Evolutionary conservation across 805 yeast species (phyloP), one percentile per base, ranked within the genome.

Genomic region (Myxozyma sirexii): DNA sequence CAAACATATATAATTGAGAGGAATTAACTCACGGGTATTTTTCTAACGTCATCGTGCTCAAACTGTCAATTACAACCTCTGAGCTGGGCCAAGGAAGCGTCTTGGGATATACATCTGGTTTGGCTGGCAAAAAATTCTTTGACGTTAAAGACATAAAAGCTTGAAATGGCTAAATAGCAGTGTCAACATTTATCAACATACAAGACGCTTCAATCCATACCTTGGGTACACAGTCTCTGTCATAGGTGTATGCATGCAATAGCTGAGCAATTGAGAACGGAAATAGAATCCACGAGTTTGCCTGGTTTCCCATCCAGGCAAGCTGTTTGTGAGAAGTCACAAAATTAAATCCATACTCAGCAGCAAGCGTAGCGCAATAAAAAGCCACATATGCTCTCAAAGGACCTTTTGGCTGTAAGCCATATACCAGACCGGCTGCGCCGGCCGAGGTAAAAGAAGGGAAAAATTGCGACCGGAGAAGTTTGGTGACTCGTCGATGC

Each of bases 191-290:
- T 10, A 4, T 10, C 2, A 7, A 47, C 5, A 45, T n/a, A n/a
- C n/a, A n/a, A n/a, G n/a, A n/a, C n/a, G n/a, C n/a, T n/a, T n/a
- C n/a, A 23, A 43, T 27, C 29, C 35, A 10, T 26, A 67, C 63
- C 23, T 55, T 49, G 1, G 79, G 77, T 26, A 72, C 68, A 41
- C 68, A 63, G 37, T 74, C 77, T 3, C 73, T 75, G 51, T 74
- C 69, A 54, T 69, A 66, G 37, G 74, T 63, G 52, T 72, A 71
- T 4, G 74, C 59, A 61, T 74, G 67, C 56, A 77, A 70, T 51
- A 77, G 71, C 67, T 76, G 78, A 15, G 74, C 68, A 59, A 72
- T 68, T 17, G 79, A 76, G 17, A 74, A 56, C 3, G 80, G 80
- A 66, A 76, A 74, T 56, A 77, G 66, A 41, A 56, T 70, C 79